These are phyloP conservation scores for Tetrapisispora arboricola DNA, from an alignment of 805 yeast genomes.

Conservation along the genomic window DNA sequence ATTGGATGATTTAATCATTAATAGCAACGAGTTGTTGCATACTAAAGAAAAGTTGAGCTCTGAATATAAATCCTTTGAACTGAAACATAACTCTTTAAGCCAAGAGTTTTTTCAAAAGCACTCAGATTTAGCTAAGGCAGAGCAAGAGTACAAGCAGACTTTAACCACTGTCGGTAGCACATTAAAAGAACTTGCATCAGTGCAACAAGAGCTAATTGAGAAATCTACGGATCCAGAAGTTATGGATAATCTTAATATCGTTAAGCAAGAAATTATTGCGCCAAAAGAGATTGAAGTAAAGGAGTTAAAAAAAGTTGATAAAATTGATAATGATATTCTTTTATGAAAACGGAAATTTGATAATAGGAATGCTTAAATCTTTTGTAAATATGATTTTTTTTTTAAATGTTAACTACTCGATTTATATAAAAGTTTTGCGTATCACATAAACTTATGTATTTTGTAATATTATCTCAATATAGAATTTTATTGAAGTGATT, in stretches of 20 bases:
- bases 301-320: background rate
- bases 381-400: no score
- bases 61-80: constrained; percentile 25
- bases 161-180: constrained; percentile 64
- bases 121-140: constrained; percentile 35
- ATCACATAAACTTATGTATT: no score
- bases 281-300: background rate
- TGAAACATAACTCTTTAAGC: constrained; percentile 20
- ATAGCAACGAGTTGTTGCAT: constrained; percentile 35
- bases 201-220: constrained; percentile 51
- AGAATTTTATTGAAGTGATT: no score
- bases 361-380: no score
- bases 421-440: no score
- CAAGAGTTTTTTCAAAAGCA: constrained; percentile 22
- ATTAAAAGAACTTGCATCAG: constrained; percentile 59
- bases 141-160: constrained; percentile 62
- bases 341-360: no score
- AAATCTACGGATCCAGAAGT: background rate
- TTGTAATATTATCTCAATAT: no score
- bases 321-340: background rate
- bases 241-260: background rate
- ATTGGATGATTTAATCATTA: constrained; percentile 42
- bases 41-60: constrained; percentile 27
- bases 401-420: no score
- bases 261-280: background rate